Percentiles rank a stretch among this genome's conserved stretches.
phyloP scores from a whole-genome alignment of 2,329 filamentous ascomycete genomes.

The Cryoendolithus antarcticus region DNA sequence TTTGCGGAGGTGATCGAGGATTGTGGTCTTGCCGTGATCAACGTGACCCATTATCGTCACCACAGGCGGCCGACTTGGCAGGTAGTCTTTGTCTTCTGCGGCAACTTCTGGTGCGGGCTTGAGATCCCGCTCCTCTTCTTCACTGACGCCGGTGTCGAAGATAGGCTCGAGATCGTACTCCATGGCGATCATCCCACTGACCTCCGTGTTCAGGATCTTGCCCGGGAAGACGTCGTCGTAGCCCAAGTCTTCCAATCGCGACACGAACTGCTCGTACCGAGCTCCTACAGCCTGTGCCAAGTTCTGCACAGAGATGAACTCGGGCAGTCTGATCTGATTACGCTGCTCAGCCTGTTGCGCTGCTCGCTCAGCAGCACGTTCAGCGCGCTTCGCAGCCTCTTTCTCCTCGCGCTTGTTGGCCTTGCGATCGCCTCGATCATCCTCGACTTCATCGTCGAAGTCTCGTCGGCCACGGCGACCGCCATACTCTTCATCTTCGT shows the following conservation, averaged over 20 bases:
- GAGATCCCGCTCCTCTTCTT: conserved; percentile 57
- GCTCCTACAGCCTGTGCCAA: conserved; percentile 65
- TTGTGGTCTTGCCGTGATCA: conserved; percentile 95
- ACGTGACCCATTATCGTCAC: conserved; percentile 99
- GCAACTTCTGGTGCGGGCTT: conserved; percentile 51
- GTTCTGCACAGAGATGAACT: conserved; percentile 81
- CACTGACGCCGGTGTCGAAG: conserved; percentile 33
- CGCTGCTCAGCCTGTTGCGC: conserved; percentile 26
- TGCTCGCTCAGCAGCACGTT: conserved; percentile 14
- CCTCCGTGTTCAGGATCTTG: conserved; percentile 81
- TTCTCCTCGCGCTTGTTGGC: conserved; percentile 8
- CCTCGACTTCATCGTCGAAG: conserved; percentile 5
- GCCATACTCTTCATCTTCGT: conserved; percentile 15
- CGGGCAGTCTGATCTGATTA: conserved; percentile 64
- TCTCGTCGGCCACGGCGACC: conserved; percentile 11
- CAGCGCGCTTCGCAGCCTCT: conserved; percentile 12
- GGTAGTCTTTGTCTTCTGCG: conserved; percentile 48
- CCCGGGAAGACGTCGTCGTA: conserved; percentile 76
- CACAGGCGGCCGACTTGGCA: conserved; percentile 74
- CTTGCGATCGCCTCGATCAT: conserved; percentile 8
- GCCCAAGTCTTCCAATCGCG: conserved; percentile 69
- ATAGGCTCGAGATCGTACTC: conserved; percentile 89
- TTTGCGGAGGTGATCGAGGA: conserved; percentile 85
- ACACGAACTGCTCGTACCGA: conserved; percentile 56
- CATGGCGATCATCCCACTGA: conserved; percentile 75